A percentile compares a stretch with the other conserved stretches of the same genome.
These are phyloP conservation scores for Ophiostoma tasmaniense DNA, from an alignment of 2,329 filamentous ascomycete genomes.

Conservation along the genomic window DNA sequence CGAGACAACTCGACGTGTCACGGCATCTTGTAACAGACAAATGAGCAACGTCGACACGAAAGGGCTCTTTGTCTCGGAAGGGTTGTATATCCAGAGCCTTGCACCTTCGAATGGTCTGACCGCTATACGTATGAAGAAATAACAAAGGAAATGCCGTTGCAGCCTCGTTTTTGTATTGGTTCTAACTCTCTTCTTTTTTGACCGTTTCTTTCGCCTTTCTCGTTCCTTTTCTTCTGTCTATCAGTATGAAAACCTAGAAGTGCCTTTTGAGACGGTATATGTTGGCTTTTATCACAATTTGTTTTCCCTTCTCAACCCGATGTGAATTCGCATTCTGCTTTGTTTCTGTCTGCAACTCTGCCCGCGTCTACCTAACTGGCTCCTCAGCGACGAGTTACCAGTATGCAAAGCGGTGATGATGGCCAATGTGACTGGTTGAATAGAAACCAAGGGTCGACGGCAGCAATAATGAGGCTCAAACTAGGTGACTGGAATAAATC, in stretches of 20 bases:
- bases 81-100: not conserved
- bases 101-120: not conserved
- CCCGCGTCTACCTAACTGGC: not conserved
- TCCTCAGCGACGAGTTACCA: not conserved
- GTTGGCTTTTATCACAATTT: too few relatives aligned
- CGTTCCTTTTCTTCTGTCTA: too few relatives aligned
- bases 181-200: not conserved
- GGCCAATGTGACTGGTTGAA: not conserved
- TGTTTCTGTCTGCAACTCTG: not conserved
- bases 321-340: not conserved
- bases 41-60: not conserved
- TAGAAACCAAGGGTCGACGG: not conserved
- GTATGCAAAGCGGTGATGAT: not conserved
- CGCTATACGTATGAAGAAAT: not conserved
- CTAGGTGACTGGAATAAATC: not conserved
- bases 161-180: not conserved
- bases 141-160: not conserved
- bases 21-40: not conserved
- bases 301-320: too few relatives aligned
- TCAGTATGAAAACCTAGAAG: not conserved
- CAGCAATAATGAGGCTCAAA: not conserved
- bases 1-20: not conserved
- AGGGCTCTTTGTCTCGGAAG: not conserved
- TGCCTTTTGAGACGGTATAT: not conserved
- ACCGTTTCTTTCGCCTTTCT: not conserved